Evolutionary conservation across 441 rosid species (phyloP), one percentile per base, ranked within the genome.

Genomic region (Lepidium campestre): DNA sequence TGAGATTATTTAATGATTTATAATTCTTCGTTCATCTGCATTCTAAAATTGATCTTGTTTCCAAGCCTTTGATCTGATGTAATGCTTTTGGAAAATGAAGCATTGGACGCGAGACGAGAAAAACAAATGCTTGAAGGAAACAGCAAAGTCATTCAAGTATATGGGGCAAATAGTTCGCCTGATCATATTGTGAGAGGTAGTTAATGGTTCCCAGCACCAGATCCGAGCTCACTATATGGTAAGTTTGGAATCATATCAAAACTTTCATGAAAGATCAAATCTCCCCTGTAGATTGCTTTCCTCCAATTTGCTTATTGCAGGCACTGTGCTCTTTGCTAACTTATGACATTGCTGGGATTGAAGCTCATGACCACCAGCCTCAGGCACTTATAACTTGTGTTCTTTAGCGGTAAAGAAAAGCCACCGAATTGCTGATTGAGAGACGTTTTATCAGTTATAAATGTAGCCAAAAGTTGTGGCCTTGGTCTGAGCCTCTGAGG

Each of bases 111-210:
- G 98, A 67, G 86, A 85, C 53, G 88, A 82, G 67, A 88, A 78
- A 67, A 86, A 86, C 81, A 88, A 80, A 79, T 85, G 94, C 83
- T 78, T 93, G 74, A 90, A 72, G 80, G 97, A 90, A 81, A 82
- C 89, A 31, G 72, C 86, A 17, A 93, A 86, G 79, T 75, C 94
- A 3, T 93, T 82, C 71, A 87, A 74, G 75, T 80, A 64, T 68
- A 62, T 85, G 85, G 96, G 97, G 23, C 91, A 93, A 77, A 90
- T 93, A 49, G 79, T 90, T 62, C 84, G 97, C 67, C 75, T 86
- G 83, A 85, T 93, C 73, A 76, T 86, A 77, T 70, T 78, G 56
- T 88, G 20, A 53, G 42, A 18, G 0, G 37, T 31, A 4, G 27
- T 25, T 64, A 6, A 47, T 7, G 23, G 15, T 6, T 35, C 10